These are phyloP conservation scores for Phytophthora vignae DNA, from an alignment of 352 stramenopile species.

Conservation along the genomic window DNA sequence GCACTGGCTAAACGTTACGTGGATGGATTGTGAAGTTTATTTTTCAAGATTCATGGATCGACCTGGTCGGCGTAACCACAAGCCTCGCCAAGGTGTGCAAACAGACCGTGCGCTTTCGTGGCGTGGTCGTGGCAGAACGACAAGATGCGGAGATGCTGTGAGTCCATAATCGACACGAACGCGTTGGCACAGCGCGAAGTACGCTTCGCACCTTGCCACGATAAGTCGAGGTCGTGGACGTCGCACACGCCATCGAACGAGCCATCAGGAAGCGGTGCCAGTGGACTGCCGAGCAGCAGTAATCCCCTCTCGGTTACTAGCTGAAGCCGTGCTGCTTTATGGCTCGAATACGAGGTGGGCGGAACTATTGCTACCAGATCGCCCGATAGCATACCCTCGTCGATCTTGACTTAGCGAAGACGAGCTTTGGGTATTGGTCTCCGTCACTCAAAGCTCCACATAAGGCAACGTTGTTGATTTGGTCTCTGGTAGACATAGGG, in stretches of 20 bases:
- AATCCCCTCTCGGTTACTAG: constrained; percentile 15
- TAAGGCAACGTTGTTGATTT: neutral
- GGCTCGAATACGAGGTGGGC: constrained; percentile 34
- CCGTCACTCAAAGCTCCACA: constrained; percentile 10
- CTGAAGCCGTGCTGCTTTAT: too few relatives aligned
- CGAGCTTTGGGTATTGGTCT: constrained; percentile 10
- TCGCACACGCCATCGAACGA: neutral
- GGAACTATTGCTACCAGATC: constrained; percentile 18
- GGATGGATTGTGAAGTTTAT: too few relatives aligned
- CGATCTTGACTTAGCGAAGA: constrained; percentile 31
- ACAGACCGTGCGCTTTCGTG: constrained; percentile 11
- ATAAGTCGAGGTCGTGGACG: constrained; percentile 25
- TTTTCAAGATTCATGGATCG: too few relatives aligned
- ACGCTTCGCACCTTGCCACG: too few relatives aligned
- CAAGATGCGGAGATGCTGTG: constrained; percentile 15
- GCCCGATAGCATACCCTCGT: constrained; percentile 45
- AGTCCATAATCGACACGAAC: constrained; percentile 35
- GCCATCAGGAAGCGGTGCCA: too few relatives aligned
- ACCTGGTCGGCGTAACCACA: too few relatives aligned
- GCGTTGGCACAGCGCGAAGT: constrained; percentile 19
- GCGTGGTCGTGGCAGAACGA: constrained; percentile 21
- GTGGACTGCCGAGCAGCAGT: too few relatives aligned
- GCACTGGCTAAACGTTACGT: too few relatives aligned
- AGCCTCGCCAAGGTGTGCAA: too few relatives aligned
- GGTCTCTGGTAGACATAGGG: neutral